Base-by-base conservation (phyloP, 371 early-diverging fungal species). In the Lichtheimia ornata region DNA sequence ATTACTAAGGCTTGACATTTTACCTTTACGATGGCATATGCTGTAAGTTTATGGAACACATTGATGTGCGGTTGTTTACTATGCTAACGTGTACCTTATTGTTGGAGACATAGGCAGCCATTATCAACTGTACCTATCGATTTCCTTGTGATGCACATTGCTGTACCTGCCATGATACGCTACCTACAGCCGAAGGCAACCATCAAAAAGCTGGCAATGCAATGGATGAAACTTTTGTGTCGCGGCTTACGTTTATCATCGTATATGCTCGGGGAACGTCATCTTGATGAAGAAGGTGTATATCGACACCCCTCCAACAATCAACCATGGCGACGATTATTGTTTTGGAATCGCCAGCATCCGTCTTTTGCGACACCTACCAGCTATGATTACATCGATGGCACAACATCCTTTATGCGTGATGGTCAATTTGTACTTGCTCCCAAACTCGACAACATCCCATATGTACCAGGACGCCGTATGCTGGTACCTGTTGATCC, bases 191-290 rank as follows among this genome's bases (percentile, higher is more conserved):
- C 89, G 7, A 78, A 72, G 50, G 56, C 62, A 17, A 18, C 76
- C 0, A 69, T 87, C 56, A 71, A 74, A 43, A 63, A 59, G 15
- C 47, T 77, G 14, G 78, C 91, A 45, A 64, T 68, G 4, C 53
- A 55, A 22, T 91, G 91, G 88, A 92, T 89, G 84, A 68, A 71
- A 13, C 58, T 74, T 30, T 73, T 84, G 0, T 85, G 92, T 12
- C 73, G 76, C 5, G 56, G 61, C 13, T 71, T 93, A 27, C 85
- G 95, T 1, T 65, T 97, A 27, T 80, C 91, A 3, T 85, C 89
- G n/a, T 95, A 92, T 63, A 74, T 97, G 76, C 86, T 95, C 68
- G 94, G 93, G 11, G 81, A 72, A 28, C 78, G 88, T 40, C 71
- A 70, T 28, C 63, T 75, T 0, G 88, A 84, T 18, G 95, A 95